Percentiles rank a stretch among this genome's conserved stretches.
Evolutionary conservation across 345 rosid species (phyloP).

Genomic region (Eucalyptus victrix): DNA sequence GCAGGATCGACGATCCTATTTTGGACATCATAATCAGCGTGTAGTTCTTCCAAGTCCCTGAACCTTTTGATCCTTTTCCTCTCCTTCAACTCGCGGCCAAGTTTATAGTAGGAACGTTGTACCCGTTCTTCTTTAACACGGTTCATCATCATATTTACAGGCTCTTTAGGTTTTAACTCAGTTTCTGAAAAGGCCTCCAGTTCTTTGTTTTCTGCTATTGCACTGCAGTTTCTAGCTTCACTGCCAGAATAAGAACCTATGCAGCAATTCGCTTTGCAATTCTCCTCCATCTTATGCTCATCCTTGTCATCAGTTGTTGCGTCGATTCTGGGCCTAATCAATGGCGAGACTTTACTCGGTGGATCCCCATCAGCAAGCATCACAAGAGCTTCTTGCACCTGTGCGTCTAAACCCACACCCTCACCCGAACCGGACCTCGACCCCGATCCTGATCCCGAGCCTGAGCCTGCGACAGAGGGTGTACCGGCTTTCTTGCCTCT

Average conservation of each 20-base stretch:
- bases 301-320: neutral
- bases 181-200: neutral
- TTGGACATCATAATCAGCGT: neutral
- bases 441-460: neutral
- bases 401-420: neutral
- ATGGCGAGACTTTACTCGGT: neutral
- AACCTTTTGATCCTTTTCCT: neutral
- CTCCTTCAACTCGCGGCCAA: neutral
- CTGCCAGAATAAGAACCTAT: neutral
- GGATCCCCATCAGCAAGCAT: neutral
- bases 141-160: neutral
- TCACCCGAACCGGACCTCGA: neutral
- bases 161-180: neutral
- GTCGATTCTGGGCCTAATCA: neutral
- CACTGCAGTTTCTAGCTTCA: neutral
- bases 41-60: neutral
- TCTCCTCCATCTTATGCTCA: neutral
- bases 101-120: neutral
- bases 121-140: neutral
- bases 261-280: neutral
- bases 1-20: neutral
- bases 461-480: neutral
- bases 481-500: neutral
- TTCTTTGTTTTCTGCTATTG: neutral
- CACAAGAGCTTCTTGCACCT: neutral